Evolutionary conservation across 495 filamentous ascomycete genomes (phyloP).

Genomic region (Neurospora sp.): DNA sequence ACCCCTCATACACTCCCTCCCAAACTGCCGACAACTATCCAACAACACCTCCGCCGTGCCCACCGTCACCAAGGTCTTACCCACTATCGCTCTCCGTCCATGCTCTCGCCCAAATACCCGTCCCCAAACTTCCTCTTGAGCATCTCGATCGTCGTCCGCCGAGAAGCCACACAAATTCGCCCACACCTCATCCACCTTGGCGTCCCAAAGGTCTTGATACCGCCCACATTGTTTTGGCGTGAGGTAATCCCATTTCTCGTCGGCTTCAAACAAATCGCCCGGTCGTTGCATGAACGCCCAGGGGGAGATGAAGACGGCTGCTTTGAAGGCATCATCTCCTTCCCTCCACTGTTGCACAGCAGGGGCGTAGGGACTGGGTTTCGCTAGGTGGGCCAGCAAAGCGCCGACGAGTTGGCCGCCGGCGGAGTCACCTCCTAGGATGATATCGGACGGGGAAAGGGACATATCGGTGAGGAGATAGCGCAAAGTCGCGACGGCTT

Average conservation of each 20-base stretch:
- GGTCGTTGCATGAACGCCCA: neutral
- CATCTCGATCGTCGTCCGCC: neutral
- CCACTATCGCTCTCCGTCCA: neutral
- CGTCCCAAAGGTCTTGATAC: constrained; percentile 1
- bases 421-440: constrained; percentile 7
- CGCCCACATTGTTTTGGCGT: neutral
- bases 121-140: constrained; percentile 1
- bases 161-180: constrained; percentile 4
- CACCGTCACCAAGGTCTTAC: constrained; percentile 7
- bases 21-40: constrained; percentile 10
- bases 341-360: neutral
- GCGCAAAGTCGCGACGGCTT: neutral
- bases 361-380: neutral
- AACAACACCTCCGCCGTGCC: constrained; percentile 12
- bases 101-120: neutral
- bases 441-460: neutral
- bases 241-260: constrained; percentile 10
- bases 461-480: constrained; percentile 2
- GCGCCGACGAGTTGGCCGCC: constrained; percentile 10
- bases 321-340: neutral
- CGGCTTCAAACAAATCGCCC: neutral
- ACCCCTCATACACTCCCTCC: neutral
- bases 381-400: constrained; percentile 2
- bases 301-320: constrained; percentile 7
- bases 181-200: constrained; percentile 8